A percentile compares a stretch with the other conserved stretches of the same genome.
These are phyloP conservation scores for Hypomyces perniciosus DNA, from an alignment of 2,329 filamentous ascomycete species.

Conservation along the genomic window DNA sequence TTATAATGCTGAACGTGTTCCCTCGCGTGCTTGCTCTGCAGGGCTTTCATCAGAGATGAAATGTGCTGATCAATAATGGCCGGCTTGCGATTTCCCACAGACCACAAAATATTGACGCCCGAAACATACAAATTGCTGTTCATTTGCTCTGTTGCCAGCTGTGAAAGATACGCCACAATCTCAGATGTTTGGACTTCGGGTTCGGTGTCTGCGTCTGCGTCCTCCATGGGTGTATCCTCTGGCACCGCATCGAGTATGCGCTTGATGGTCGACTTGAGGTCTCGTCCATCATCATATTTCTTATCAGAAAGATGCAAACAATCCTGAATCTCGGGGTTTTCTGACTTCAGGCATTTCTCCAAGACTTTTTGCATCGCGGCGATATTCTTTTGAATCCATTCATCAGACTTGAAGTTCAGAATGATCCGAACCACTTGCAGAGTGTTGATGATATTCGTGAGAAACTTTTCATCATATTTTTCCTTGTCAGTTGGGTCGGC, in stretches of 20 bases:
- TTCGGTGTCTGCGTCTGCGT: constrained; percentile 78
- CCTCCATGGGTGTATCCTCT: constrained; percentile 63
- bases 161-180: constrained; percentile 76
- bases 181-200: constrained; percentile 77
- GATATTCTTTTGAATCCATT: constrained; percentile 82
- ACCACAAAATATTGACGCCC: constrained; percentile 91
- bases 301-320: constrained; percentile 73
- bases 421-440: constrained; percentile 88
- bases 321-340: constrained; percentile 89
- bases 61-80: constrained; percentile 88
- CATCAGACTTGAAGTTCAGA: constrained; percentile 77
- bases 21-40: constrained; percentile 85
- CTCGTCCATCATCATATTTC: constrained; percentile 61
- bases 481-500: constrained; percentile 58
- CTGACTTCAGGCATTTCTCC: constrained; percentile 81
- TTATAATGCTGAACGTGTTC: constrained; percentile 82
- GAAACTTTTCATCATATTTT: constrained; percentile 75
- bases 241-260: constrained; percentile 86
- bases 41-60: constrained; percentile 79
- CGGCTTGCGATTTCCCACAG: constrained; percentile 76
- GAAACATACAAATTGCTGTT: constrained; percentile 76
- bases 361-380: constrained; percentile 76
- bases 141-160: constrained; percentile 82
- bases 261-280: constrained; percentile 69
- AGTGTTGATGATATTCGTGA: constrained; percentile 86